Evolutionary conservation across 208 protist species (phyloP), one percentile per base, ranked within the genome.

Genomic region (Acanthamoeba sp.): DNA sequence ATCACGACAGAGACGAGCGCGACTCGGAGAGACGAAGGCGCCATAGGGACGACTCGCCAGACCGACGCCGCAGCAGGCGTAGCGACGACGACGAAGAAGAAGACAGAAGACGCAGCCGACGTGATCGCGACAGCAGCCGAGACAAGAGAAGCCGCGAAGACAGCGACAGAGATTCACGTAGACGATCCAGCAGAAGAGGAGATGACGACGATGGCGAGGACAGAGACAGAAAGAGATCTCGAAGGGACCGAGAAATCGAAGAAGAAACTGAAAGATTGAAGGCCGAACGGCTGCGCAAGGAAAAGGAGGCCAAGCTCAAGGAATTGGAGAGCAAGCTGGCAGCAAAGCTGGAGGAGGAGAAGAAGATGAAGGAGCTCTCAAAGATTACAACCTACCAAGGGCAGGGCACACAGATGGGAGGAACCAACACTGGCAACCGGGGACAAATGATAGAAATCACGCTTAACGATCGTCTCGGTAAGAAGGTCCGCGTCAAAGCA

Each of bases 381-480:
- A 73, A 73, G 64, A 27, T 73, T n/a, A 73, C 64, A 7, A 73
- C 64, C 64, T 73, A 73, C 64, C 18, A n/a, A 3, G 64, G 64
- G 32, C 64, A 73, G 64, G 64, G 64, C n/a, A 73, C 64, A 18
- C 64, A 73, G 20, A 73, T 73, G 64, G 64, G 64, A 7, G 64
- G 64, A 7, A 73, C 64, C 64, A 32, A 32, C 59, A 66, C 71
- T 14, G 76, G 76, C 24, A 29, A 55, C 20, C 76, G 40, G 9
- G 76, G 76, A 7, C 18, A 90, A 45, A 98, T 97, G 96, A 97
- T 98, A 34, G 97, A 97, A 89, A 95, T 98, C 12, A 95, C 97
- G 3, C 94, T 96, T 64, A 98, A 98, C 91, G 97, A 98, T 82
- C 85, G 97, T 34, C 78, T 98, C 9, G 97, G 97, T 10, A 96